Evolutionary conservation across 345 rosid species (phyloP), one percentile per base, ranked within the genome.

Genomic region (Murraya paniculata): DNA sequence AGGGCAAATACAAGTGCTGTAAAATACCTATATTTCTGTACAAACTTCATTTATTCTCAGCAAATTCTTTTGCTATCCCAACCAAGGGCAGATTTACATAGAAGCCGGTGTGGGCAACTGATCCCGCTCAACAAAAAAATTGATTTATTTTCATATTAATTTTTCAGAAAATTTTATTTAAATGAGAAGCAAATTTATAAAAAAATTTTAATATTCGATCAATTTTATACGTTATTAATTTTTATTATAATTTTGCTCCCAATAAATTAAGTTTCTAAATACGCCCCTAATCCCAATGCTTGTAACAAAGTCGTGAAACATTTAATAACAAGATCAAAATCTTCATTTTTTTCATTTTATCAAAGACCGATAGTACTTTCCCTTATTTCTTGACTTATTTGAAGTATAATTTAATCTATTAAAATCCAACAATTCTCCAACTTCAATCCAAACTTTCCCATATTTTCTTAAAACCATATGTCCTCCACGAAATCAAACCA

Each of bases 331-430:
- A n/a, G n/a, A 30, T 64, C 71, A 33, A 75, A 93, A 91, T 74
- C 86, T 89, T 76, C 80, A n/a, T 89, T 67, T 81, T 90, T 9
- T 86, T 90, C 91, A 91, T 92, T 89, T 85, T 86, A 74, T 95
- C 98, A 72, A 92, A 90, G 1, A 35, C 6, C 7, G 4, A 78
- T 64, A 91, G 97, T 78, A 95, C 98, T 69, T 81, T 88, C 39
- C 71, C 84, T 33, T 33, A 33, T 33, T 3, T 33, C 35, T 33
- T 33, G 98, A 92, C 87, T 93, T 92, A 57, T 90, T 70, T 78
- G 90, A 68, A 9, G 84, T 82, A 81, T 93, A 95, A 10, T 91
- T 57, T 89, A 92, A 75, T 60, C 95, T 80, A 78, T 93, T 92
- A 24, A 87, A 88, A 87, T 91, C 98, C 5, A 82, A 73, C 5